These are phyloP conservation scores for Naganishia sp. DNA, from an alignment of 1,284 basidiomycete genomes.

Conservation along the genomic window DNA sequence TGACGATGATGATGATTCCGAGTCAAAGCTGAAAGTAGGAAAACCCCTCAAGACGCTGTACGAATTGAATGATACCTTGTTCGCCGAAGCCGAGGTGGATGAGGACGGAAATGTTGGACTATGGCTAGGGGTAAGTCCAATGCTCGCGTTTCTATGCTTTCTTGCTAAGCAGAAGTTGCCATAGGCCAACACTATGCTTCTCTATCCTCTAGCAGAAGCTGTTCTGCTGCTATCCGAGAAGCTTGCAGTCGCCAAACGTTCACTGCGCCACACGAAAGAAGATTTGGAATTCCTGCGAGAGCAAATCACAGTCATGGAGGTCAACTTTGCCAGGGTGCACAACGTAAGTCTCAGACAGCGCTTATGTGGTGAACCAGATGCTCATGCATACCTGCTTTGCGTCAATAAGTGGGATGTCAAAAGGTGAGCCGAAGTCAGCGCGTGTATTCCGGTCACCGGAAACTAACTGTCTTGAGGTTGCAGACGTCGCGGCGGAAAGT, in stretches of 20 bases:
- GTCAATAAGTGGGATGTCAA: slow-evolving; percentile 52
- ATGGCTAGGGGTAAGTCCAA: slow-evolving; percentile 83
- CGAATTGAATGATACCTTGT: slow-evolving; percentile 94
- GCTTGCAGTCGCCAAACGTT: slow-evolving; percentile 71
- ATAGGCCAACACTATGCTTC: slow-evolving; percentile 96
- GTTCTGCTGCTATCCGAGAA: slow-evolving; percentile 74
- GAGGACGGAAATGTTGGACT: slow-evolving; percentile 86
- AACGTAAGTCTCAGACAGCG: slow-evolving; percentile 58
- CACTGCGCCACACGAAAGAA: slow-evolving; percentile 70
- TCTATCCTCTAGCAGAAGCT: slow-evolving; percentile 84
- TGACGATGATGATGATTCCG: slow-evolving; percentile 51
- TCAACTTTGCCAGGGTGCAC: slow-evolving; percentile 94
- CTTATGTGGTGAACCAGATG: background rate
- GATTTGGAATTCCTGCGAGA: slow-evolving; percentile 93
- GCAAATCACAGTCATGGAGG: slow-evolving; percentile 96
- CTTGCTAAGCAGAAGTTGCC: background rate
- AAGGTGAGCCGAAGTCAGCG: slow-evolving; percentile 35
- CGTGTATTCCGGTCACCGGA: background rate
- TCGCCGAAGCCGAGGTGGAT: slow-evolving; percentile 82
- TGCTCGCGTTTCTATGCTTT: background rate
- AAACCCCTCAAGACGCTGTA: slow-evolving; percentile 77
- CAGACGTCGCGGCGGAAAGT: slow-evolving; percentile 20
- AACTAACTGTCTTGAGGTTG: background rate
- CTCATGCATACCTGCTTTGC: background rate
- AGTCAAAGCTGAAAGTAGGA: slow-evolving; percentile 35